Conservation (phyloP, 1,139 yeast genomes). For the Geotrichum fermentans region DNA sequence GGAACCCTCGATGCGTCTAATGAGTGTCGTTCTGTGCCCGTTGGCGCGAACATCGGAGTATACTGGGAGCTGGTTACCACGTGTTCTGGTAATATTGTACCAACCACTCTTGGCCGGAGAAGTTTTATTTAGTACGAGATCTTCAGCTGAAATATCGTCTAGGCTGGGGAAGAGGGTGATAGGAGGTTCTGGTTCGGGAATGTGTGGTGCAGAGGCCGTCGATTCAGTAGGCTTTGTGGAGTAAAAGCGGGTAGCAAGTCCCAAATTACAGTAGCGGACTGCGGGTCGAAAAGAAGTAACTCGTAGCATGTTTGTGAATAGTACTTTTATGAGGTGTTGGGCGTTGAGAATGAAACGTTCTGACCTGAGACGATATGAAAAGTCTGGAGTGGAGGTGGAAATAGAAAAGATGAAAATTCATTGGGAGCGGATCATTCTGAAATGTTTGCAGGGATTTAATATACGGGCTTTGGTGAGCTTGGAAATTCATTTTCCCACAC, state of each 20-base stretch:
- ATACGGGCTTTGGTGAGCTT: slow-evolving; percentile 4
- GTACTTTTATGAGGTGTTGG: background rate
- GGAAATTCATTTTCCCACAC: too few relatives aligned
- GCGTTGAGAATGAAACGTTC: too few relatives aligned
- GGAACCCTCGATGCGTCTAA: slow-evolving; percentile 35
- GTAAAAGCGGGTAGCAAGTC: slow-evolving; percentile 1
- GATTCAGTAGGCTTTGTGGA: slow-evolving; percentile 11
- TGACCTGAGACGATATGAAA: too few relatives aligned
- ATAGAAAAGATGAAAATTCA: slow-evolving; percentile 6
- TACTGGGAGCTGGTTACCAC: slow-evolving; percentile 37
- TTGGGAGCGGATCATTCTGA: slow-evolving; percentile 13
- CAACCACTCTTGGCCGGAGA: slow-evolving; percentile 23
- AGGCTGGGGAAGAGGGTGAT: slow-evolving; percentile 17
- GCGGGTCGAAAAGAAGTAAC: background rate
- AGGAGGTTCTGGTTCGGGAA: slow-evolving; percentile 16
- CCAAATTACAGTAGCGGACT: background rate
- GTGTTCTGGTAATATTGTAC: slow-evolving; percentile 34
- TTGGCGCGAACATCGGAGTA: slow-evolving; percentile 35
- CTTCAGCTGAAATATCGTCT: slow-evolving; percentile 13
- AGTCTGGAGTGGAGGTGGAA: too few relatives aligned
- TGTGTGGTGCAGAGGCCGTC: slow-evolving; percentile 10
- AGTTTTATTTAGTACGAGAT: slow-evolving; percentile 8
- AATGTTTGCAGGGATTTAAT: slow-evolving; percentile 4
- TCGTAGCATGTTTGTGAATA: slow-evolving; percentile 9
- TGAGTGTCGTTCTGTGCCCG: slow-evolving; percentile 35